Conservation (phyloP, 2,329 filamentous ascomycete genomes). For the Cordyceps militaris region DNA sequence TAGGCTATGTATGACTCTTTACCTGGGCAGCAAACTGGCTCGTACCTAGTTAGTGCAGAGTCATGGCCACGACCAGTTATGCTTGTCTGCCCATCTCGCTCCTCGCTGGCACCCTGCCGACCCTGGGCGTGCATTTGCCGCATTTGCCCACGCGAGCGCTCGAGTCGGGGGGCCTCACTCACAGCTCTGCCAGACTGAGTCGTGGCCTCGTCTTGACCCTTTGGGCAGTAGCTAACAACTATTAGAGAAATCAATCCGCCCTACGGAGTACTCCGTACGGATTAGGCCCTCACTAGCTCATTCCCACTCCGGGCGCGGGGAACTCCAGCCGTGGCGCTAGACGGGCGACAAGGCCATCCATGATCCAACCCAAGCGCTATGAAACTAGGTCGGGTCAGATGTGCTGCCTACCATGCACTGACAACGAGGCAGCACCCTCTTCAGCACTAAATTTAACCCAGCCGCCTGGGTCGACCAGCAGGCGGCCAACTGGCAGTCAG, state of each 20-base stretch:
- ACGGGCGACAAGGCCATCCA: background rate
- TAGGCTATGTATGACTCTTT: slow-evolving; percentile 10
- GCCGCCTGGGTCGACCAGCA: background rate
- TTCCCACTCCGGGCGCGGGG: slow-evolving; percentile 5
- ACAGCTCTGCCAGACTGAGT: background rate
- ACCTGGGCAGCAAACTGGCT: background rate
- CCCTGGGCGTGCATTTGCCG: background rate
- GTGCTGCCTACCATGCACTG: background rate
- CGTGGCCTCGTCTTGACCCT: background rate
- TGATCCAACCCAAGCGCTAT: background rate
- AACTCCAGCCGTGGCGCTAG: slow-evolving; percentile 9
- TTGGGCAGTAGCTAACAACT: background rate
- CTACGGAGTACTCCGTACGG: background rate
- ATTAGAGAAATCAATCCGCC: background rate
- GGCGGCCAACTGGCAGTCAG: background rate
- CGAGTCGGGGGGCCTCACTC: background rate
- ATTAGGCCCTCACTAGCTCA: background rate
- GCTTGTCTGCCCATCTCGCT: background rate
- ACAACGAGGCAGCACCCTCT: background rate
- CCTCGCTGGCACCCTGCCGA: background rate
- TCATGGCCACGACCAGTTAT: background rate
- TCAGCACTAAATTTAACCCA: background rate
- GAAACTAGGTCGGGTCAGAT: background rate
- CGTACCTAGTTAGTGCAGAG: background rate
- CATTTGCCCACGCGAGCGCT: background rate